Percentiles rank a stretch among this genome's conserved stretches.
phyloP scores from a whole-genome alignment of 805 yeast genomes.

The Sungouiozyma intestinalis region DNA sequence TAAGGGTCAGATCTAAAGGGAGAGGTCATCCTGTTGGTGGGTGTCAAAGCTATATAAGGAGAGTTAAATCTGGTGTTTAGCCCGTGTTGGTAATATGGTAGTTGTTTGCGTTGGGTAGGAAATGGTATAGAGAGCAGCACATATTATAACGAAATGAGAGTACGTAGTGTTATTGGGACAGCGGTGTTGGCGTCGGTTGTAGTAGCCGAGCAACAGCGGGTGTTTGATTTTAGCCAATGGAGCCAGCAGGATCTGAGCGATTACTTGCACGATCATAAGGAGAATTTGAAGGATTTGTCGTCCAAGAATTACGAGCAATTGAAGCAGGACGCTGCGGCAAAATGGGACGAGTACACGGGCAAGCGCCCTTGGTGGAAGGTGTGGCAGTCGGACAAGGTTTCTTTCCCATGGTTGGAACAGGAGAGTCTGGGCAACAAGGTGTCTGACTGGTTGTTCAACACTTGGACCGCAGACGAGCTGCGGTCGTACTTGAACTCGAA shows the following conservation, averaged over 20 bases:
- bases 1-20: not conserved
- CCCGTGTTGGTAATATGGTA: too few species aligned
- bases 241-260: constrained; percentile 27
- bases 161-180: not conserved
- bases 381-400: constrained; percentile 13
- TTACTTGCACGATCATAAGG: constrained; percentile 27
- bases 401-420: constrained; percentile 3
- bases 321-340: constrained; percentile 15
- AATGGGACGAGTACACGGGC: constrained; percentile 13
- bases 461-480: constrained; percentile 45
- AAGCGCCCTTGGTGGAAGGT: constrained; percentile 26
- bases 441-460: constrained; percentile 39
- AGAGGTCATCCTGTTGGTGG: too few species aligned
- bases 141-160: not conserved
- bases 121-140: too few species aligned
- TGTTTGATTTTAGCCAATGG: constrained; percentile 23
- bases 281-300: constrained; percentile 12
- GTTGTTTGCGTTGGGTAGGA: too few species aligned
- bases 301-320: constrained; percentile 16
- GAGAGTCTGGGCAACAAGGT: constrained; percentile 12
- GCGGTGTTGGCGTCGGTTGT: constrained; percentile 1
- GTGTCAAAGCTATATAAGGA: not conserved
- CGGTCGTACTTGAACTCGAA: constrained; percentile 39
- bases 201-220: constrained; percentile 2
- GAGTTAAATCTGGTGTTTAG: not conserved